phyloP scores from a whole-genome alignment of 768 basidiomycete genomes.

The Calocybe indica region DNA sequence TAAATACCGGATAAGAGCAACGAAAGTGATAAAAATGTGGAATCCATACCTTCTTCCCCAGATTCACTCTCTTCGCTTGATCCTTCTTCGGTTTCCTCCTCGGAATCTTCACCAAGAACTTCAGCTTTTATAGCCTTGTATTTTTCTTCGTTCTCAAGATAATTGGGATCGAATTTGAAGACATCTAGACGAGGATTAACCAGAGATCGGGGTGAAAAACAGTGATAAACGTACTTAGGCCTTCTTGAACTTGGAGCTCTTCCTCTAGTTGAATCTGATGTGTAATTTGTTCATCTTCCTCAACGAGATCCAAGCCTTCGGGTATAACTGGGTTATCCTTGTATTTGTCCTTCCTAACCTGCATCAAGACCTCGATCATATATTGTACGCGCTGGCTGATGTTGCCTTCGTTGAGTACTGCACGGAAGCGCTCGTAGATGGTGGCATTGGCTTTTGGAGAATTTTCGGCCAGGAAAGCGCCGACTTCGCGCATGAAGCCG shows the following conservation, averaged over 20 bases:
- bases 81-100: slow-evolving; percentile 63
- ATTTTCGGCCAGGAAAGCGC: slow-evolving; percentile 89
- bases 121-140: slow-evolving; percentile 89
- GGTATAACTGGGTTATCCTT: slow-evolving; percentile 96
- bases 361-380: slow-evolving; percentile 99
- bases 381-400: slow-evolving; percentile 98
- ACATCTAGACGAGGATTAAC: slow-evolving; percentile 52
- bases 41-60: slow-evolving; percentile 34
- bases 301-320: slow-evolving; percentile 93
- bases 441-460: slow-evolving; percentile 93
- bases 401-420: slow-evolving; percentile 89
- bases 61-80: slow-evolving; percentile 60
- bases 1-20: slow-evolving; percentile 16
- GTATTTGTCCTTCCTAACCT: slow-evolving; percentile 97
- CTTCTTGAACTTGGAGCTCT: slow-evolving; percentile 90
- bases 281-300: slow-evolving; percentile 97
- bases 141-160: slow-evolving; percentile 87
- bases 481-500: slow-evolving; percentile 95
- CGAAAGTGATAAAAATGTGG: not conserved
- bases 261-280: slow-evolving; percentile 91
- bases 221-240: slow-evolving; percentile 65
- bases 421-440: slow-evolving; percentile 94
- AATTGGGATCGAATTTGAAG: slow-evolving; percentile 91
- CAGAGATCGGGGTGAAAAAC: not conserved
- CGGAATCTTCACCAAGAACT: slow-evolving; percentile 87